A percentile compares a stretch with the other conserved stretches of the same genome.
phyloP scores from a whole-genome alignment of 805 yeast species.

The Barnettozyma sucrosica region DNA sequence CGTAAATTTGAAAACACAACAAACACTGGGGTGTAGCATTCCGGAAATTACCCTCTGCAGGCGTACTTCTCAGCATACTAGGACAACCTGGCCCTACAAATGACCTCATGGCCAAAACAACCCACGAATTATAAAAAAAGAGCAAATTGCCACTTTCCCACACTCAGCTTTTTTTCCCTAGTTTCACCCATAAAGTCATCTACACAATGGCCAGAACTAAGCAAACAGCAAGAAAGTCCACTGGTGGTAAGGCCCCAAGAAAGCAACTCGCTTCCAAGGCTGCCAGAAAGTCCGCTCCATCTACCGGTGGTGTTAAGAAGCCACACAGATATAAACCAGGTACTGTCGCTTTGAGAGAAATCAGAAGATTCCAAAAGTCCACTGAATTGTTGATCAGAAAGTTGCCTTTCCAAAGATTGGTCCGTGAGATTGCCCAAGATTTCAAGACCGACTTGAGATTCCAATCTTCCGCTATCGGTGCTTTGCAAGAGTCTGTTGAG shows the following conservation, averaged over 20 bases:
- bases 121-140: slow-evolving; percentile 3
- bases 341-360: slow-evolving; percentile 94
- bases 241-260: slow-evolving; percentile 97
- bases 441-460: slow-evolving; percentile 90
- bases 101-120: background rate
- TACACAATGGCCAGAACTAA: slow-evolving; percentile 79
- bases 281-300: slow-evolving; percentile 90
- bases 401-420: slow-evolving; percentile 95
- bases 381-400: slow-evolving; percentile 94
- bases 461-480: slow-evolving; percentile 97
- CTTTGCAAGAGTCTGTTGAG: slow-evolving; percentile 97
- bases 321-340: slow-evolving; percentile 98
- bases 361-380: slow-evolving; percentile 95
- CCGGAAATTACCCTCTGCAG: background rate
- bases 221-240: slow-evolving; percentile 91
- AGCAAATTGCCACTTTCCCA: slow-evolving; percentile 5
- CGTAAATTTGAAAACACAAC: slow-evolving; percentile 5
- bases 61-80: background rate
- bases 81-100: slow-evolving; percentile 1
- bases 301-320: slow-evolving; percentile 88
- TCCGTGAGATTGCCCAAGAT: slow-evolving; percentile 93
- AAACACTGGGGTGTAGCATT: background rate
- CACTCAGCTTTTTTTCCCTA: background rate
- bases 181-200: background rate
- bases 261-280: slow-evolving; percentile 89